These are phyloP conservation scores for Macrolepiota albuminosa DNA, from an alignment of 768 basidiomycete genomes.

Conservation along the genomic window DNA sequence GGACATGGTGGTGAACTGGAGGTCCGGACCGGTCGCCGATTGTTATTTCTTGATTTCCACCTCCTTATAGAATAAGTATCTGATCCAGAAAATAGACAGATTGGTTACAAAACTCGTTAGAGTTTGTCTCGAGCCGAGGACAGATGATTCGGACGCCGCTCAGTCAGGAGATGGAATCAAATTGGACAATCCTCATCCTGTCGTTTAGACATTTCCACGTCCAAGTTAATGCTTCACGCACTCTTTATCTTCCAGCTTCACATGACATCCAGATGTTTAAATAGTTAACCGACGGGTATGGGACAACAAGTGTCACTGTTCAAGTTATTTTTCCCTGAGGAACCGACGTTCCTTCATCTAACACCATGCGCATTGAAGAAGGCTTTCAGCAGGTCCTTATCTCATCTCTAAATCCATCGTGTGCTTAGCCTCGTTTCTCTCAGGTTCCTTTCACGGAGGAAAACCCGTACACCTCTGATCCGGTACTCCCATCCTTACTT, in stretches of 20 bases:
- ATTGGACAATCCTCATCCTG: neutral
- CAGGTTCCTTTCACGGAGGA: slow-evolving; percentile 51
- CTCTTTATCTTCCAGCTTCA: neutral
- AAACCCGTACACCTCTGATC: slow-evolving; percentile 59
- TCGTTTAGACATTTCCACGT: neutral
- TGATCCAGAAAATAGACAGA: too few relatives aligned
- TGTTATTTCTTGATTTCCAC: too few relatives aligned
- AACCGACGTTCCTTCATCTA: neutral
- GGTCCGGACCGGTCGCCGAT: slow-evolving; percentile 7
- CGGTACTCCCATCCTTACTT: slow-evolving; percentile 56
- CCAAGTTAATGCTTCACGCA: neutral
- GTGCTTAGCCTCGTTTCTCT: neutral
- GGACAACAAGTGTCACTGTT: slow-evolving; percentile 1
- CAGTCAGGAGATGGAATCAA: too few relatives aligned
- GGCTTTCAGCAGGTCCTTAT: slow-evolving; percentile 56
- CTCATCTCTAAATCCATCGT: neutral
- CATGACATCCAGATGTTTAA: neutral
- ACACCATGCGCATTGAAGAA: slow-evolving; percentile 55
- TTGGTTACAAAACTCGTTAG: neutral
- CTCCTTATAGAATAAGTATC: too few relatives aligned
- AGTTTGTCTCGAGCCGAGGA: neutral
- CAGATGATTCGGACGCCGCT: neutral
- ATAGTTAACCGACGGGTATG: neutral
- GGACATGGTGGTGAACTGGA: neutral
- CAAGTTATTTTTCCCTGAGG: neutral